Evolutionary conservation across 2,329 filamentous ascomycete species (phyloP), one percentile per base, ranked within the genome.

Genomic region (Aspergillus pseudonomiae): DNA sequence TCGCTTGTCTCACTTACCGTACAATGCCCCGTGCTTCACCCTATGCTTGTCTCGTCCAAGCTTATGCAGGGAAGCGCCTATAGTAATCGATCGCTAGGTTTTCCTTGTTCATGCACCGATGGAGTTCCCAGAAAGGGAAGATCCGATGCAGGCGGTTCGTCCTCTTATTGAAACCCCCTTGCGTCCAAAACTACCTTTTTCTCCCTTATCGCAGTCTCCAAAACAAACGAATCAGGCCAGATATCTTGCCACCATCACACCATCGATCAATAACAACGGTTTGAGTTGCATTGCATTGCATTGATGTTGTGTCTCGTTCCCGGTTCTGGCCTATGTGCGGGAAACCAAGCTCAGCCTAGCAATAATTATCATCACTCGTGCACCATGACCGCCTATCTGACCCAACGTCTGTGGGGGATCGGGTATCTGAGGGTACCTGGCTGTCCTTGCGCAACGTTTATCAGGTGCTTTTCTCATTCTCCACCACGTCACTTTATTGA

Each of bases 241-340:
- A 34, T 24, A 52, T 46, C 24, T 64, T 58, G 53, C 63, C 57
- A 60, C 63, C 59, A 62, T 64, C 43, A 26, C 34, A 57, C 52
- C 61, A 63, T 61, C 52, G 57, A 65, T 66, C 57, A 67, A 69
- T 67, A 65, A 64, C 48, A n/a, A 63, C 57, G 59, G 65, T 63
- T 68, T 67, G 61, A 66, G 69, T 71, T 71, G 62, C 69, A 71
- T 70, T 69, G 67, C 69, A 69, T 70, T 66, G 62, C 68, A 68
- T 66, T 64, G 60, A 50, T 59, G 59, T 67, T 53, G 34, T 65
- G 58, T 50, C 56, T 55, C 57, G 59, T 64, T 62, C 62, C 61
- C 60, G 57, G 45, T 58, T 48, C 52, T 64, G 59, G 61, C 58
- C 46, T 28, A 46, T 59, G 21, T 63, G n/a, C 7, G 57, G 50